Percentiles rank a stretch among this genome's conserved stretches.
phyloP scores from a whole-genome alignment of 805 yeast species.

The Saturnispora gosingensis region DNA sequence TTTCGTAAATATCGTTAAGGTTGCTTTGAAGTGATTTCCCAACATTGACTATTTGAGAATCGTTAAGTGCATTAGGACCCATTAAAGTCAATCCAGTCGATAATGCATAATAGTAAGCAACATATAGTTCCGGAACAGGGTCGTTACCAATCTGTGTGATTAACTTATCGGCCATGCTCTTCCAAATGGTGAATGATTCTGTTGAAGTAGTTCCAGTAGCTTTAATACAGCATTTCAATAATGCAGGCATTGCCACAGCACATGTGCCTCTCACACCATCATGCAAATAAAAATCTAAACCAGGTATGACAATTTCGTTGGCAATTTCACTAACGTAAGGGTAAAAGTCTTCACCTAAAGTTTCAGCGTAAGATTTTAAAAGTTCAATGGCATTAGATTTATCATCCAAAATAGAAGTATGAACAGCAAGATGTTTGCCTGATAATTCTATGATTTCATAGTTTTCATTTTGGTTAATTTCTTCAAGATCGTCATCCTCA shows the following conservation, averaged over 20 bases:
- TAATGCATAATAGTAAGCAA: constrained; percentile 67
- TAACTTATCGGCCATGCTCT: constrained; percentile 55
- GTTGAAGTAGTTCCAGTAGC: constrained; percentile 47
- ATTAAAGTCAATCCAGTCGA: constrained; percentile 56
- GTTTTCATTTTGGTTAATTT: constrained; percentile 74
- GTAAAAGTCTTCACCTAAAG: constrained; percentile 71
- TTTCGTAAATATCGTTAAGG: constrained; percentile 56
- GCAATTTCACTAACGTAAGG: constrained; percentile 76
- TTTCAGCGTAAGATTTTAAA: constrained; percentile 73
- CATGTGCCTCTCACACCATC: constrained; percentile 94
- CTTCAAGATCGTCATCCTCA: constrained; percentile 82
- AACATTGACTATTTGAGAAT: constrained; percentile 45
- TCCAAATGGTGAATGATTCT: constrained; percentile 64
- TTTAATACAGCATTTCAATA: constrained; percentile 53
- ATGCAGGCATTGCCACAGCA: constrained; percentile 71
- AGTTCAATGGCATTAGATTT: constrained; percentile 89
- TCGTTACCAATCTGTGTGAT: constrained; percentile 62
- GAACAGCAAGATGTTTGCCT: constrained; percentile 91
- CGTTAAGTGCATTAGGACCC: constrained; percentile 53
- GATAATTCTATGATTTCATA: constrained; percentile 91
- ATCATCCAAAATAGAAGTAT: constrained; percentile 89
- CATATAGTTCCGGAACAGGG: constrained; percentile 74
- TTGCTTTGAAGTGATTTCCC: constrained; percentile 52
- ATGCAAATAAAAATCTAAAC: constrained; percentile 82
- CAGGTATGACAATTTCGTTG: constrained; percentile 74